A percentile compares a stretch with the other conserved stretches of the same genome.
phyloP scores from a whole-genome alignment of 331 rosid genomes.

The Spiraea crenata region DNA sequence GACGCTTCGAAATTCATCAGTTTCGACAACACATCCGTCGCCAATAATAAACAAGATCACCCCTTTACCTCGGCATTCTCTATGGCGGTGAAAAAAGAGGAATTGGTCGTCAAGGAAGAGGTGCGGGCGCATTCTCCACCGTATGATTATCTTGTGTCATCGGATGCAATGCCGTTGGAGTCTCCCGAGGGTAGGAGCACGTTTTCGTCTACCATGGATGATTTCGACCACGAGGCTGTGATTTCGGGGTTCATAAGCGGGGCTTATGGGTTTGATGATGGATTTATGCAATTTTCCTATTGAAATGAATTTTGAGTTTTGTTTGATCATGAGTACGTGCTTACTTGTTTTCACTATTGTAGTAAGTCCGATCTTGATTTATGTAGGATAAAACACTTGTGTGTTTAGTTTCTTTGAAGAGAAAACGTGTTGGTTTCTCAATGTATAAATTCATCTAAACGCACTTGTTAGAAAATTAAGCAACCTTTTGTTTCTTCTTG shows the following conservation, averaged over 20 bases:
- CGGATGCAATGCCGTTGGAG: not conserved
- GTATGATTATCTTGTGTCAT: not conserved
- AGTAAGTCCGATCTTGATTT: no score
- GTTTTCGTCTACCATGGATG: not conserved
- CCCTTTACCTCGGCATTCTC: conserved; percentile 15
- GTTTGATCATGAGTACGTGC: no score
- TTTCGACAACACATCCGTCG: conserved; percentile 35
- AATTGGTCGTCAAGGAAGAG: not conserved
- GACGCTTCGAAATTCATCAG: conserved; percentile 34
- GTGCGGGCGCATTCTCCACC: not conserved
- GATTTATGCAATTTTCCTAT: not conserved
- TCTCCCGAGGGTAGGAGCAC: not conserved
- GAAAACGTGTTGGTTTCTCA: no score
- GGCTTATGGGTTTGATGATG: no score
- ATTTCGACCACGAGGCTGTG: not conserved
- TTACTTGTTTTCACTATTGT: no score
- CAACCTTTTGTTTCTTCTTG: no score
- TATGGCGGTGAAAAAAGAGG: not conserved
- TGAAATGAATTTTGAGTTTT: not conserved
- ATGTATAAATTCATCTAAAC: no score
- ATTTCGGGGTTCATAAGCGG: not conserved
- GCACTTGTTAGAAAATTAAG: no score
- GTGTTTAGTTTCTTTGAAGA: no score
- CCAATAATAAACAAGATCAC: conserved; percentile 10
- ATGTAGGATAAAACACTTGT: no score